phyloP scores from a whole-genome alignment of 495 filamentous ascomycete genomes.

The Aspergillus haitiensis region DNA sequence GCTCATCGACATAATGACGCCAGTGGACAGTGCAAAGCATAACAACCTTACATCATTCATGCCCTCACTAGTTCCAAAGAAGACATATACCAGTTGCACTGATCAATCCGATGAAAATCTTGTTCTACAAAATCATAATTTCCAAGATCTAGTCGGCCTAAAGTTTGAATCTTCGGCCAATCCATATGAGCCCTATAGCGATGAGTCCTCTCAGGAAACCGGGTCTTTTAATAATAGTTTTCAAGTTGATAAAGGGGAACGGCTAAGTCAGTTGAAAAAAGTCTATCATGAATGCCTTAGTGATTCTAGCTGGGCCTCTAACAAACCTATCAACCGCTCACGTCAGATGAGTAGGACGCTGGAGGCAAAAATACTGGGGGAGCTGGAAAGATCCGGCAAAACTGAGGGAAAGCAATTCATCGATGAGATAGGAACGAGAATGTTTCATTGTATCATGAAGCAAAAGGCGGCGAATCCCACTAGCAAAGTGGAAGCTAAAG shows the following conservation, averaged over 20 bases:
- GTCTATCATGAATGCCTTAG: neutral
- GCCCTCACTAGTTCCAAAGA: conserved; percentile 23
- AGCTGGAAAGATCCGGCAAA: conserved; percentile 12
- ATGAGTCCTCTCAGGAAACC: neutral
- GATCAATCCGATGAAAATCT: conserved; percentile 15
- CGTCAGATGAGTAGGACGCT: neutral
- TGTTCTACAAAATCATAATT: neutral
- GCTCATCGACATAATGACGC: conserved; percentile 20
- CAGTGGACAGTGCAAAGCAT: neutral
- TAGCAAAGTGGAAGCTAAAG: conserved; percentile 17
- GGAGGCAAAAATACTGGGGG: conserved; percentile 5
- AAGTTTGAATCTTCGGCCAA: neutral
- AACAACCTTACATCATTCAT: conserved; percentile 9
- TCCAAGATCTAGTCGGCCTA: conserved; percentile 6
- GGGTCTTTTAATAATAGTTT: neutral
- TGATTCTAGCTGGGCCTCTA: neutral
- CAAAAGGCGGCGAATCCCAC: conserved; percentile 24
- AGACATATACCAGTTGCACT: neutral
- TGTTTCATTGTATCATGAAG: conserved; percentile 28
- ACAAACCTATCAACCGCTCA: neutral
- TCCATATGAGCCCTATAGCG: neutral
- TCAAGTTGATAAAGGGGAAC: neutral
- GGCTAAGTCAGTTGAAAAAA: neutral
- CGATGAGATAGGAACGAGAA: conserved; percentile 20
- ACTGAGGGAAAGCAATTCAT: conserved; percentile 10